Evolutionary conservation across 352 stramenopile genomes (phyloP).

Genomic region (Stramenopiles sp.): DNA sequence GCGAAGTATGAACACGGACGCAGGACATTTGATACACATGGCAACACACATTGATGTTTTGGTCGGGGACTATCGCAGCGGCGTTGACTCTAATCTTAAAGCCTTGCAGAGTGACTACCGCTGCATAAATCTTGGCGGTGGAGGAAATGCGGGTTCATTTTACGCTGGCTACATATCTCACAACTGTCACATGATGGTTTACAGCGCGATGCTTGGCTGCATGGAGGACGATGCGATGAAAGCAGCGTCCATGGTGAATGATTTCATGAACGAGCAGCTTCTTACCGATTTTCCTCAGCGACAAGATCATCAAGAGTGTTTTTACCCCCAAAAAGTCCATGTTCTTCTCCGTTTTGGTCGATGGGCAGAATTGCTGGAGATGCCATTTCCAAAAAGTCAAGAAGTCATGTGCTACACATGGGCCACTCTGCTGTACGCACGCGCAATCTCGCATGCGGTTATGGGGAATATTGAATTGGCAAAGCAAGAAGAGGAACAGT

Average conservation of each 20-base stretch:
- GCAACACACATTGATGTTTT: conserved; percentile 44
- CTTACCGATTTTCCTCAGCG: too few species aligned
- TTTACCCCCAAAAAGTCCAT: conserved; percentile 21
- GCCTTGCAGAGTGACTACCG: conserved; percentile 35
- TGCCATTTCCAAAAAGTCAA: conserved; percentile 13
- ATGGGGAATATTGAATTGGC: conserved; percentile 10
- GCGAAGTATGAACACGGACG: conserved; percentile 30
- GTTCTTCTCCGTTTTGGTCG: conserved; percentile 19
- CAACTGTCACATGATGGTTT: too few species aligned
- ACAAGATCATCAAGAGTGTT: conserved; percentile 24
- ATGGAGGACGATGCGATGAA: too few species aligned
- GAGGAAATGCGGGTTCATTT: too few species aligned
- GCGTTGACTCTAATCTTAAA: conserved; percentile 31
- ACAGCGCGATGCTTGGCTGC: too few species aligned
- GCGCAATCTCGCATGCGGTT: conserved; percentile 19
- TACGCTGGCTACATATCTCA: too few species aligned
- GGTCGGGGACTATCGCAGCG: conserved; percentile 38
- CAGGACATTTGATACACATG: conserved; percentile 45
- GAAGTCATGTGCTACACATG: conserved; percentile 19
- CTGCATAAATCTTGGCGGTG: conserved; percentile 29
- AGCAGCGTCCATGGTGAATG: too few species aligned
- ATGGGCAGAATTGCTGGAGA: conserved; percentile 21
- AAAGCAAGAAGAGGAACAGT: too few species aligned
- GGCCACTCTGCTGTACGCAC: conserved; percentile 17
- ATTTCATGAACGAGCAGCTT: too few species aligned